Conservation (phyloP, 2,329 filamentous ascomycete genomes). For the Trichoderma sp. region DNA sequence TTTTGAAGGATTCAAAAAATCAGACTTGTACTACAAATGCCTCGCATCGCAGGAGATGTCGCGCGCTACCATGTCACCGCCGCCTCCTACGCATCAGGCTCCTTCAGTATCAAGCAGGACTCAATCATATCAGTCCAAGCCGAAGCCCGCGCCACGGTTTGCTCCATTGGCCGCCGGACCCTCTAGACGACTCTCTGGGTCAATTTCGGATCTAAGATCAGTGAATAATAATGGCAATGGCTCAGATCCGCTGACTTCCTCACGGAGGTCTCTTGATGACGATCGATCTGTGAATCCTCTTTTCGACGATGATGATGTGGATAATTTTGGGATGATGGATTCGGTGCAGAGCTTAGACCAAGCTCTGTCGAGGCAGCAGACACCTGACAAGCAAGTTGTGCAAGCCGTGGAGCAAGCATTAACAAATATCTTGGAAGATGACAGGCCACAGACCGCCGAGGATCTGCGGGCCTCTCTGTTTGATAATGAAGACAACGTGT, state of each 20-base stretch:
- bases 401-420: conserved; percentile 90
- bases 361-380: conserved; percentile 52
- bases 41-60: conserved; percentile 79
- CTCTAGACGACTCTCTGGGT: conserved; percentile 43
- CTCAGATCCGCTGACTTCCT: conserved; percentile 39
- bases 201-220: conserved; percentile 46
- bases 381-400: conserved; percentile 75
- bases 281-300: conserved; percentile 44
- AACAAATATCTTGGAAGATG: conserved; percentile 85
- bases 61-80: conserved; percentile 30
- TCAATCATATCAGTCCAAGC: conserved; percentile 43
- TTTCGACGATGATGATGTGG: conserved; percentile 80
- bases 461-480: conserved; percentile 67
- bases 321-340: conserved; percentile 65
- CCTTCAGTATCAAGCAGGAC: conserved; percentile 23
- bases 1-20: conserved; percentile 84
- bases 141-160: conserved; percentile 41
- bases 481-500: conserved; percentile 38
- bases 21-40: conserved; percentile 95
- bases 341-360: conserved; percentile 80
- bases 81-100: conserved; percentile 25
- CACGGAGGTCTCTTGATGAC: conserved; percentile 71
- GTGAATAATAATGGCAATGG: conserved; percentile 38
- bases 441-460: conserved; percentile 61
- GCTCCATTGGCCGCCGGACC: conserved; percentile 38